phyloP scores from a whole-genome alignment of 768 basidiomycete species.

The Termitomyces sp. region DNA sequence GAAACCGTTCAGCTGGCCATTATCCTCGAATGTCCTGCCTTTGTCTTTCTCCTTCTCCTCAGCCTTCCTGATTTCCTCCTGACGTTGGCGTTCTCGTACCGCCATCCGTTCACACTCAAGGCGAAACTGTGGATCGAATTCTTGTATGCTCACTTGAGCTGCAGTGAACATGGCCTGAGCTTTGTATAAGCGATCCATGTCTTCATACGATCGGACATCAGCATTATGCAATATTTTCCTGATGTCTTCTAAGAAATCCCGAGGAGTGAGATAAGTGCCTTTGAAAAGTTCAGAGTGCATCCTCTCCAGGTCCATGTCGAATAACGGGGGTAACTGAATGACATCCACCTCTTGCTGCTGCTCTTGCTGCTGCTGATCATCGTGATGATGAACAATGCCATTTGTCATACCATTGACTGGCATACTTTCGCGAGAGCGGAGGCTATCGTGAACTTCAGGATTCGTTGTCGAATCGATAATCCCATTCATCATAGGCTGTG shows the following conservation, averaged over 20 bases:
- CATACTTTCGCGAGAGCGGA: conserved; percentile 17
- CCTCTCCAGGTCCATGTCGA: conserved; percentile 87
- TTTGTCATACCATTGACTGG: conserved; percentile 33
- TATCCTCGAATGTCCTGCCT: conserved; percentile 20
- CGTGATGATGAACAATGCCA: conserved; percentile 25
- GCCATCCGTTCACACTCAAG: conserved; percentile 90
- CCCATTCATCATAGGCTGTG: conserved; percentile 35
- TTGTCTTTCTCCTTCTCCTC: conserved; percentile 34
- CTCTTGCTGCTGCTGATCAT: conserved; percentile 20
- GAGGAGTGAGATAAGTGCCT: conserved; percentile 80
- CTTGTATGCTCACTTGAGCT: conserved; percentile 78
- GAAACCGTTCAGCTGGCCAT: conserved; percentile 40
- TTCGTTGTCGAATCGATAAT: conserved; percentile 34
- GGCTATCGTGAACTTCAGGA: conserved; percentile 17
- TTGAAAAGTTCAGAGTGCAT: conserved; percentile 85
- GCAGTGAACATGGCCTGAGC: conserved; percentile 89
- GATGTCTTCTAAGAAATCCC: conserved; percentile 82
- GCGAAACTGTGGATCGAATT: conserved; percentile 74
- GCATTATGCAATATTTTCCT: conserved; percentile 79
- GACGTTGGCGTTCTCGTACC: conserved; percentile 60
- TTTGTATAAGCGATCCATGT: conserved; percentile 70
- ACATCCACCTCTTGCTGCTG: conserved; percentile 29
- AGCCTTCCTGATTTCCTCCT: conserved; percentile 47
- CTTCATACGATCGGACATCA: conserved; percentile 47
- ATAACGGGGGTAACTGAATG: conserved; percentile 47